Evolutionary conservation across 306 rosid species (phyloP).

Genomic region (Gillenia trifoliata): DNA sequence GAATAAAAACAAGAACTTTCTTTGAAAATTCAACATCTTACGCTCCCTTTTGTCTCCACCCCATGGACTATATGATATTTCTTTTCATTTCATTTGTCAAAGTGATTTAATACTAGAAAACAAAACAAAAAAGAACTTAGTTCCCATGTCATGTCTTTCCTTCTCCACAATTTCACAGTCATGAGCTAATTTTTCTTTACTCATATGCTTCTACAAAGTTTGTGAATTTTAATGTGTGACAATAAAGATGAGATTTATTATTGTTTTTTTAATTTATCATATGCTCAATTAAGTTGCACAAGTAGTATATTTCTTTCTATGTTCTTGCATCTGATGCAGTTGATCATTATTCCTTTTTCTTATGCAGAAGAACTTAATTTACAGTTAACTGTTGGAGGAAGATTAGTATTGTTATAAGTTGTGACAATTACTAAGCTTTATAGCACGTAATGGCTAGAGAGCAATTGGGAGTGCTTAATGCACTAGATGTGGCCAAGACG

Average conservation of each 20-base stretch:
- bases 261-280: not conserved
- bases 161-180: not conserved
- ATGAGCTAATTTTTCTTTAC: not conserved
- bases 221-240: not conserved
- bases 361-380: not conserved
- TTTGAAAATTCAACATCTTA: not conserved
- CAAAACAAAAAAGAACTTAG: no score
- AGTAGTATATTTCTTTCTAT: not conserved
- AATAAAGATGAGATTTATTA: not conserved
- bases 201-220: not conserved
- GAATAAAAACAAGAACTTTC: not conserved
- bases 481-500: constrained; percentile 79
- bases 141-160: no score
- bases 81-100: no score
- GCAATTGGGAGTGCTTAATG: constrained; percentile 61
- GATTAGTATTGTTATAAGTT: not conserved
- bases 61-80: no score
- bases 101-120: no score
- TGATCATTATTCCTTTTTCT: not conserved
- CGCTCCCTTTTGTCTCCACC: not conserved
- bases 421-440: not conserved
- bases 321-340: not conserved
- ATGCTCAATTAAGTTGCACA: not conserved
- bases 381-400: not conserved
- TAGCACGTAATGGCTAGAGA: constrained; percentile 36